These are phyloP conservation scores for Cladosporium cucumerinum DNA, from an alignment of 2,329 filamentous ascomycete genomes.

Conservation along the genomic window DNA sequence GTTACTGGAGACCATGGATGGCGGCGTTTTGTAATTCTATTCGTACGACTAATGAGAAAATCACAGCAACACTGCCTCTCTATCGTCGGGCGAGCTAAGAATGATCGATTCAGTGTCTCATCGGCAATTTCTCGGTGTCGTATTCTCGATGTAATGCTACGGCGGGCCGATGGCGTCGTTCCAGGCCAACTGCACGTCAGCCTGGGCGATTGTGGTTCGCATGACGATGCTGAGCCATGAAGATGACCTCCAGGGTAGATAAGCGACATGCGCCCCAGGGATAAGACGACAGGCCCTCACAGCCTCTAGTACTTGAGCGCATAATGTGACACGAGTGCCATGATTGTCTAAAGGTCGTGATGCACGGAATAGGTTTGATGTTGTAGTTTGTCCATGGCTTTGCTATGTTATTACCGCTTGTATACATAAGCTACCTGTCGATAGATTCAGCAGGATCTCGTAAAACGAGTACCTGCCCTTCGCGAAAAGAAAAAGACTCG, in stretches of 20 bases:
- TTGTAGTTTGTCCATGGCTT: not conserved
- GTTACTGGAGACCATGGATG: too few relatives aligned
- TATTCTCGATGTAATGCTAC: not conserved
- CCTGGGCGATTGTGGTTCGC: not conserved
- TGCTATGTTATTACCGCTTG: not conserved
- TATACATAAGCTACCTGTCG: not conserved
- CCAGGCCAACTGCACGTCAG: not conserved
- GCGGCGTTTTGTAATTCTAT: too few relatives aligned
- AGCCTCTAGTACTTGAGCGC: too few relatives aligned
- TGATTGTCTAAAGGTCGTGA: too few relatives aligned
- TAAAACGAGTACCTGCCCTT: not conserved
- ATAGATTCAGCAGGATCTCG: not conserved
- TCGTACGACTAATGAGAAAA: not conserved
- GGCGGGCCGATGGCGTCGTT: not conserved
- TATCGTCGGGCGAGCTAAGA: not conserved
- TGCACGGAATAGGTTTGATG: not conserved
- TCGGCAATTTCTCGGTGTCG: not conserved
- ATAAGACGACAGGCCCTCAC: too few relatives aligned
- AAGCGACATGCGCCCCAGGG: not conserved
- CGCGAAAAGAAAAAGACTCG: not conserved
- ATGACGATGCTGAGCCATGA: slow-evolving; percentile 1
- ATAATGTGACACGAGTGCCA: too few relatives aligned
- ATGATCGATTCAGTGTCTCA: not conserved
- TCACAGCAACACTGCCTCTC: not conserved
- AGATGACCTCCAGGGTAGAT: not conserved